These are phyloP conservation scores for Fomitopsis palustris DNA, from an alignment of 1,284 basidiomycete genomes.

Conservation along the genomic window DNA sequence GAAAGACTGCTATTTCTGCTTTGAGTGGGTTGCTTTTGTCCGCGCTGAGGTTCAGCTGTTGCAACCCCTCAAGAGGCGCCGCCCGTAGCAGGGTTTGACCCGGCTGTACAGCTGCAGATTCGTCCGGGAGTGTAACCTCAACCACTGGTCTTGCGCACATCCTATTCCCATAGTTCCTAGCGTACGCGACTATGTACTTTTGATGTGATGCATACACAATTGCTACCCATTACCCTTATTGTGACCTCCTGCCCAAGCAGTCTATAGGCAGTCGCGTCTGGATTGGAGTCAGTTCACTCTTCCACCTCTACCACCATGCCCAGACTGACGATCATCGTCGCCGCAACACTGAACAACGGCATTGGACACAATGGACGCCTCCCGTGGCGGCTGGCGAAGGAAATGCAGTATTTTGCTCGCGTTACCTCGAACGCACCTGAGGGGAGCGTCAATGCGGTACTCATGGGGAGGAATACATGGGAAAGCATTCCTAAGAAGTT, in stretches of 20 bases:
- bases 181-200: too few species aligned
- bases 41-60: background rate
- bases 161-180: too few species aligned
- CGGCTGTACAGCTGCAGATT: too few species aligned
- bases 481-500: conserved; percentile 92
- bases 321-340: conserved; percentile 85
- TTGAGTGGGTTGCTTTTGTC: conserved; percentile 8
- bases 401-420: conserved; percentile 92
- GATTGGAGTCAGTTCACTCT: background rate
- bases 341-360: conserved; percentile 84
- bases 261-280: background rate
- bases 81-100: background rate
- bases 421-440: conserved; percentile 66
- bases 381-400: conserved; percentile 88
- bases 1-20: conserved; percentile 5
- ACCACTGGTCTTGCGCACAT: too few species aligned
- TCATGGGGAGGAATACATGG: conserved; percentile 99
- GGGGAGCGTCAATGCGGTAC: conserved; percentile 68
- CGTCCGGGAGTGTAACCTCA: too few species aligned
- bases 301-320: conserved; percentile 31
- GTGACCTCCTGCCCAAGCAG: background rate
- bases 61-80: background rate
- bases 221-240: background rate
- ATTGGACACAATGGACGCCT: conserved; percentile 79
- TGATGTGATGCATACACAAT: too few species aligned